Evolutionary conservation across 495 filamentous ascomycete species (phyloP).

Genomic region (Astrothelium macrocarpum): DNA sequence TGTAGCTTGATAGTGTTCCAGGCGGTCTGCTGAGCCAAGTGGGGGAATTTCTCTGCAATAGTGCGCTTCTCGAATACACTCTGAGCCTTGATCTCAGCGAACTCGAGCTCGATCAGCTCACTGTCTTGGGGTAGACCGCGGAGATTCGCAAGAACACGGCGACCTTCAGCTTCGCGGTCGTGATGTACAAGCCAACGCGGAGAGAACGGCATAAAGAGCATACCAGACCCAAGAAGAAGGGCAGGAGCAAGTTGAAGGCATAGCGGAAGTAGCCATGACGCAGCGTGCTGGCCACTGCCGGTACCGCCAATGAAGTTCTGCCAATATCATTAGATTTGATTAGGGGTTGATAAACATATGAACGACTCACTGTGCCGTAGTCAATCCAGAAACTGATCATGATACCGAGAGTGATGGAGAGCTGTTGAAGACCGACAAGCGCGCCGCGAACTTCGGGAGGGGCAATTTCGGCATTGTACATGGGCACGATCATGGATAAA

Average conservation of each 20-base stretch:
- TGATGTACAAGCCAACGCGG: conserved; percentile 73
- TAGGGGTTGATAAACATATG: not conserved
- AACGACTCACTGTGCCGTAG: conserved; percentile 36
- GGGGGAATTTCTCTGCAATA: conserved; percentile 59
- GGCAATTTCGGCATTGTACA: conserved; percentile 63
- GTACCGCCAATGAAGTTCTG: conserved; percentile 73
- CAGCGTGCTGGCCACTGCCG: conserved; percentile 49
- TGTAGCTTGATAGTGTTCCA: conserved; percentile 58
- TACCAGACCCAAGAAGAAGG: conserved; percentile 44
- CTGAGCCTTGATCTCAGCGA: conserved; percentile 73
- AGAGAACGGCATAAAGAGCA: conserved; percentile 73
- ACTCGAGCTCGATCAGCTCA: conserved; percentile 63
- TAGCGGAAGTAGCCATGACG: conserved; percentile 34
- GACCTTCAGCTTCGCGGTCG: conserved; percentile 59
- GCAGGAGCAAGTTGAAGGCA: conserved; percentile 32
- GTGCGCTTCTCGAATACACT: conserved; percentile 71
- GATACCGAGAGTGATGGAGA: conserved; percentile 76
- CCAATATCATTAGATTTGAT: conserved; percentile 26
- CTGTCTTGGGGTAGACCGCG: conserved; percentile 51
- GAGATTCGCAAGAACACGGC: conserved; percentile 55
- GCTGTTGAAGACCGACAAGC: conserved; percentile 67
- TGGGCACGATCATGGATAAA: conserved; percentile 56
- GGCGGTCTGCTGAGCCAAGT: conserved; percentile 48
- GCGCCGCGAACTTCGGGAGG: conserved; percentile 57
- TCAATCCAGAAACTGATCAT: conserved; percentile 80